Evolutionary conservation across 2,329 filamentous ascomycete species (phyloP).

Genomic region (Fusarium verticillioides): DNA sequence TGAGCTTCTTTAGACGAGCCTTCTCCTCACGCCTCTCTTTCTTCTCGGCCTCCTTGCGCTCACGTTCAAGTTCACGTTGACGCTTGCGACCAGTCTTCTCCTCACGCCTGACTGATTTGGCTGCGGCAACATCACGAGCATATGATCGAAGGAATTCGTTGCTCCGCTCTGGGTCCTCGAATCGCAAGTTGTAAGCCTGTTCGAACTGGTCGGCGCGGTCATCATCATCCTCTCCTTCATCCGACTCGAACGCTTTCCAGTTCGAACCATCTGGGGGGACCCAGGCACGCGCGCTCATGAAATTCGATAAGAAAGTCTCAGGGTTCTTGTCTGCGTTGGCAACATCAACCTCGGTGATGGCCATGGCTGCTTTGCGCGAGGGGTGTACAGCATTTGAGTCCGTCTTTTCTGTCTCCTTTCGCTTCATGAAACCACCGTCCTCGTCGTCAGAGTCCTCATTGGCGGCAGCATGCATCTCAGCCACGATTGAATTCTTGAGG

Average conservation of each 20-base stretch:
- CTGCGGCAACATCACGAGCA: conserved; percentile 84
- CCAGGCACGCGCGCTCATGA: conserved; percentile 93
- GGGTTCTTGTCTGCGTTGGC: conserved; percentile 86
- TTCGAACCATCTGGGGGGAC: conserved; percentile 72
- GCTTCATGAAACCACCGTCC: conserved; percentile 76
- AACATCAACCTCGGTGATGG: conserved; percentile 71
- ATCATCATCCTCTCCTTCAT: conserved; percentile 82
- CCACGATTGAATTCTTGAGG: conserved; percentile 80
- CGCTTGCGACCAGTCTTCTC: conserved; percentile 81
- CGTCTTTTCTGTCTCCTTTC: conserved; percentile 66
- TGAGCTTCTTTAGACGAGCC: conserved; percentile 84
- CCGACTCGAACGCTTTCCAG: conserved; percentile 89
- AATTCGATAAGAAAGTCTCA: conserved; percentile 93
- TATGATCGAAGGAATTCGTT: conserved; percentile 92
- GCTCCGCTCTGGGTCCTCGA: conserved; percentile 88
- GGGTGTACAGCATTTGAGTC: conserved; percentile 64
- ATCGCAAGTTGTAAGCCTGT: conserved; percentile 93
- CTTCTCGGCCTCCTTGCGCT: conserved; percentile 82
- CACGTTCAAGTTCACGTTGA: conserved; percentile 80
- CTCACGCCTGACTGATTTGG: conserved; percentile 86
- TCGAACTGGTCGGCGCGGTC: conserved; percentile 87
- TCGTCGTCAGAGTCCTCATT: conserved; percentile 64
- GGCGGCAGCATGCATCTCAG: conserved; percentile 78
- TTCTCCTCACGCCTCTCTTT: conserved; percentile 81
- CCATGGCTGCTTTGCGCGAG: conserved; percentile 59